phyloP scores from a whole-genome alignment of 805 yeast genomes.

The Sugiyamaella smithiae region DNA sequence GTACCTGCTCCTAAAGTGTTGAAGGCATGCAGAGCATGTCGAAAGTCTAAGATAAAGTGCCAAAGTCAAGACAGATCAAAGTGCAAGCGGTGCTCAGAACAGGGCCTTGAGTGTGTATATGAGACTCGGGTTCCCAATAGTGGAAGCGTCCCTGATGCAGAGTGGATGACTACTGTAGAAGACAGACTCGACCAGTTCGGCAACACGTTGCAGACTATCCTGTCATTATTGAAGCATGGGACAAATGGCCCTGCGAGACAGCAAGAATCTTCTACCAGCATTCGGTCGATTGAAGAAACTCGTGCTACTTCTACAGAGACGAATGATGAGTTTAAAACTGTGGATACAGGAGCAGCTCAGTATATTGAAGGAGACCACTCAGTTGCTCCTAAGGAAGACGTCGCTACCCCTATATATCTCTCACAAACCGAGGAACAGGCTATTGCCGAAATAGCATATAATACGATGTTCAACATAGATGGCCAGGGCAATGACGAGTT shows the following conservation, averaged over 20 bases:
- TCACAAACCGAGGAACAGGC: not conserved
- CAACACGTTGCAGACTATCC: constrained; percentile 39
- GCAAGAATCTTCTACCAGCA: not conserved
- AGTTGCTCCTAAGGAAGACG: not conserved
- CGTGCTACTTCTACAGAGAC: not conserved
- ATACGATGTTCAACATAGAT: constrained; percentile 4
- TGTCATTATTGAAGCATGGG: constrained; percentile 36
- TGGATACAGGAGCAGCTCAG: not conserved
- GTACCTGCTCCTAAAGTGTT: constrained; percentile 13
- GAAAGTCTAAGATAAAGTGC: constrained; percentile 62
- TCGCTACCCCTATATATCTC: not conserved
- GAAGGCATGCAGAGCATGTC: constrained; percentile 64
- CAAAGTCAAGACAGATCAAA: constrained; percentile 47
- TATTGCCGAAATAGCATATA: constrained; percentile 1
- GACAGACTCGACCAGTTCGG: constrained; percentile 41
- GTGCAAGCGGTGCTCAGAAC: constrained; percentile 56
- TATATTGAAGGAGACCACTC: not conserved
- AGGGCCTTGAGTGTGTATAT: constrained; percentile 54
- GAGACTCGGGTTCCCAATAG: constrained; percentile 49
- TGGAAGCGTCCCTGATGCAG: constrained; percentile 17
- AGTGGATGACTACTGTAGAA: constrained; percentile 41
- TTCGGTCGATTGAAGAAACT: not conserved
- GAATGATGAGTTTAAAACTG: not conserved
- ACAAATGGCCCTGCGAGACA: not conserved
- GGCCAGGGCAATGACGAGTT: constrained; percentile 2